Evolutionary conservation across 768 basidiomycete species (phyloP), one percentile per base, ranked within the genome.

Genomic region (Tylopilus felleus): DNA sequence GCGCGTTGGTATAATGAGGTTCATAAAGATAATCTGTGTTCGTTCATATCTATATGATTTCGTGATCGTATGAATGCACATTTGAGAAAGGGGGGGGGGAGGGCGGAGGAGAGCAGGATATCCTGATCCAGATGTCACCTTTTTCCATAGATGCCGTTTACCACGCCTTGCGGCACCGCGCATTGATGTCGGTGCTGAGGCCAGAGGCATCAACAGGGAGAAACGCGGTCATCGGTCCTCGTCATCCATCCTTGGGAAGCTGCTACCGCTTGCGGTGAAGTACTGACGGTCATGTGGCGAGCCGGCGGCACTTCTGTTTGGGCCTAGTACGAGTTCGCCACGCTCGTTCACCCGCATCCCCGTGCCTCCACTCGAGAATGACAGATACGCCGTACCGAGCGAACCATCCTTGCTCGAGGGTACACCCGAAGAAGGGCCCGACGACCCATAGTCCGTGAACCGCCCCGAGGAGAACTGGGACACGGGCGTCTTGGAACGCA

Each of bases 381-480:
- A 71, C 14, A 59, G 33, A 28, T 70, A 70, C 1, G 55, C 47
- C 41, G 70, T 70, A 4, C 59, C 67, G 36, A 53, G 47, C 40
- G 68, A 63, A 5, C 46, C 48, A 6, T 56, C 48, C 42, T 19
- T 41, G 27, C 55, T 55, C 55, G 23, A 9, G 0, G 55, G 39
- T 27, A 48, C 5, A 3, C 54, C 43, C 28, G 48, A 23, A 8
- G 42, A 57, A 31, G 58, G 8, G 23, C 27, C 12, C 31, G 27
- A 29, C 48, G 63, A 55, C 22, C 38, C 47, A 13, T 50, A 21
- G 23, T 55, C 60, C n/a, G 52, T 59, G 28, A 66, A 60, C 41
- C 58, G 60, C 42, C 60, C 50, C 41, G 69, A 69, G 40, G 69
- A 71, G 36, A 60, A 49, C 47, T 50, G 68, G 4, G 66, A 67